Base-by-base conservation (phyloP, 768 basidiomycete species). In the Inosperma sp. region DNA sequence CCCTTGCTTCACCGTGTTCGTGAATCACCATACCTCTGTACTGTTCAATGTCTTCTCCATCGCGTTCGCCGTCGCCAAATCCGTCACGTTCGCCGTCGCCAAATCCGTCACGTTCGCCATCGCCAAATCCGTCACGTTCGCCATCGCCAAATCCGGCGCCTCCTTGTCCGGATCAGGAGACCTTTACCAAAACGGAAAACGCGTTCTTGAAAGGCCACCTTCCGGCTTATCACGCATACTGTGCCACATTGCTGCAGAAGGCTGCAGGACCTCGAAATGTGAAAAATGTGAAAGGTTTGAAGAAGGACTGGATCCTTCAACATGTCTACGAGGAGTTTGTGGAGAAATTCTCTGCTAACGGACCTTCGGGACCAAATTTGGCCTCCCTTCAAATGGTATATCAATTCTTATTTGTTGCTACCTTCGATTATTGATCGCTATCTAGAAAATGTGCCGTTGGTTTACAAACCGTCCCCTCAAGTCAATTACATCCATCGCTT, bases 381-480 rank as follows among this genome's bases (percentile, higher is more conserved):
- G 5, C 13, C 5, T 35, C 34, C 5, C 12, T 35, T 13, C 34
- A 17, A 5, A 17, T 5, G 5, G 34, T 35, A 35, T n/a, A n/a
- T n/a, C n/a, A n/a, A n/a, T n/a, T n/a, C n/a, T n/a, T n/a, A n/a
- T n/a, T n/a, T n/a, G n/a, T n/a, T n/a, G n/a, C n/a, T n/a, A n/a
- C n/a, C n/a, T n/a, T n/a, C n/a, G n/a, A n/a, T n/a, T n/a, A n/a
- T n/a, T n/a, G n/a, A n/a, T n/a, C n/a, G n/a, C n/a, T n/a, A n/a
- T n/a, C n/a, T 44, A 44, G 42, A 44, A 14, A 44, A 30, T 44
- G 10, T 9, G 16, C 22, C 42, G 42, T 7, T 44, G 42, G 42
- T 44, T 30, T 14, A 19, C 17, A 3, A 44, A 44, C 27, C 42
- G 31, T 10, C 42, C 2, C 23, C 4, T 4, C 27, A 44, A 43